Conservation (phyloP, 2,329 filamentous ascomycete genomes). For the Periconia digitata region DNA sequence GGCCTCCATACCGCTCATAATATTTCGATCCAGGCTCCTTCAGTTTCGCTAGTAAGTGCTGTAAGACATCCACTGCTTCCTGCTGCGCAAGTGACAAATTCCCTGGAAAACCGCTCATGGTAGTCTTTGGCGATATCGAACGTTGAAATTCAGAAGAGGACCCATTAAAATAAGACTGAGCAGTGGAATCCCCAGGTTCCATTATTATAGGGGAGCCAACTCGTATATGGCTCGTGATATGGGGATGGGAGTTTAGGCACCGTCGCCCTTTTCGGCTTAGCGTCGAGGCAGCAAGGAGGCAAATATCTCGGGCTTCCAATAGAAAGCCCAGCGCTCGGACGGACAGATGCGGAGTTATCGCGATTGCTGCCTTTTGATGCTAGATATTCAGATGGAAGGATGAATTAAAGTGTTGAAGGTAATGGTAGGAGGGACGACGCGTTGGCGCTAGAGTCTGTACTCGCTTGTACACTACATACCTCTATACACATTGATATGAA, state of each 20-base stretch:
- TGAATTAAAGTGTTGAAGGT: no score
- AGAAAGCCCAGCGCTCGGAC: not conserved
- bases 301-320: not conserved
- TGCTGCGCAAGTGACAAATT: conserved; percentile 16
- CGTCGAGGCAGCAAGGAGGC: conserved; percentile 9
- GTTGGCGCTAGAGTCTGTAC: no score
- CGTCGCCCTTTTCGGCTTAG: conserved; percentile 6
- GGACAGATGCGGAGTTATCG: not conserved
- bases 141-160: not conserved
- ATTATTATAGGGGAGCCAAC: not conserved
- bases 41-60: conserved; percentile 20
- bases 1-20: conserved; percentile 20
- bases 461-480: no score
- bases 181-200: not conserved
- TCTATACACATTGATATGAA: no score
- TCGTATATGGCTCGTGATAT: not conserved
- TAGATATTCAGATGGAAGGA: not conserved
- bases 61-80: conserved; percentile 27
- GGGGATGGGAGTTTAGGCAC: conserved; percentile 4
- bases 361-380: not conserved
- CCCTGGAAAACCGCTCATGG: conserved; percentile 13
- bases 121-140: not conserved
- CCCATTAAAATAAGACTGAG: not conserved
- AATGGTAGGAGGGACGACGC: no score
- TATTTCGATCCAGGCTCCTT: conserved; percentile 17